Conservation (phyloP, 2,329 filamentous ascomycete species). For the Diaporthe helianthi region DNA sequence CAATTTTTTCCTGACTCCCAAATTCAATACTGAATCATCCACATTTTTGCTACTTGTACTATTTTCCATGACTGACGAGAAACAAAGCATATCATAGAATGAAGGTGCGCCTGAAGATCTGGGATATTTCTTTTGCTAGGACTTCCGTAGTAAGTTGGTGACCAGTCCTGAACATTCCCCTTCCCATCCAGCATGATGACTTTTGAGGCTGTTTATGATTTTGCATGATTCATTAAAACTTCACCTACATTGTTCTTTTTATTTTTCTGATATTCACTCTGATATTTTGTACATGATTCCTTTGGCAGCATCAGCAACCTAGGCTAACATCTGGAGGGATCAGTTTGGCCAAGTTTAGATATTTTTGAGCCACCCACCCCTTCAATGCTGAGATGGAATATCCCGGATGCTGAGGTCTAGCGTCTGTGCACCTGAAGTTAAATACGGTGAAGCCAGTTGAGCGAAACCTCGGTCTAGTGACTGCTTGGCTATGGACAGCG, state of each 20-base stretch:
- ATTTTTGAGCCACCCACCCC: not conserved
- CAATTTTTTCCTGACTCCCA: slow-evolving; percentile 37
- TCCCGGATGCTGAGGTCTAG: no score
- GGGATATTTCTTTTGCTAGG: not conserved
- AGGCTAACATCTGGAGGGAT: not conserved
- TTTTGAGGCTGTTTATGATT: slow-evolving; percentile 35
- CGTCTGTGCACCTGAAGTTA: not conserved
- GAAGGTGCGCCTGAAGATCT: no score
- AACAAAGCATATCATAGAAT: not conserved
- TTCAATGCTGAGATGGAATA: not conserved
- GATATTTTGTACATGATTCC: not conserved
- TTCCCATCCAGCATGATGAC: slow-evolving; percentile 23
- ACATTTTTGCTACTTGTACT: no score
- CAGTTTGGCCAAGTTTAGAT: not conserved
- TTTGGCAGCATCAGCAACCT: not conserved
- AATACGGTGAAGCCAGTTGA: not conserved
- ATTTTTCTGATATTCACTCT: not conserved
- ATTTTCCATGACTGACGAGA: not conserved
- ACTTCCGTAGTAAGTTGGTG: not conserved
- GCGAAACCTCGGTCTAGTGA: not conserved
- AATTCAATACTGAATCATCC: not conserved
- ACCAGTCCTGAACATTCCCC: not conserved
- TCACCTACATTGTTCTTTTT: slow-evolving; percentile 35
- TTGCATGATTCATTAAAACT: slow-evolving; percentile 33
- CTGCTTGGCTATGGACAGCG: not conserved